These are phyloP conservation scores for Paramecium biaurelia DNA, from an alignment of 73 alveolate species.

Conservation along the genomic window DNA sequence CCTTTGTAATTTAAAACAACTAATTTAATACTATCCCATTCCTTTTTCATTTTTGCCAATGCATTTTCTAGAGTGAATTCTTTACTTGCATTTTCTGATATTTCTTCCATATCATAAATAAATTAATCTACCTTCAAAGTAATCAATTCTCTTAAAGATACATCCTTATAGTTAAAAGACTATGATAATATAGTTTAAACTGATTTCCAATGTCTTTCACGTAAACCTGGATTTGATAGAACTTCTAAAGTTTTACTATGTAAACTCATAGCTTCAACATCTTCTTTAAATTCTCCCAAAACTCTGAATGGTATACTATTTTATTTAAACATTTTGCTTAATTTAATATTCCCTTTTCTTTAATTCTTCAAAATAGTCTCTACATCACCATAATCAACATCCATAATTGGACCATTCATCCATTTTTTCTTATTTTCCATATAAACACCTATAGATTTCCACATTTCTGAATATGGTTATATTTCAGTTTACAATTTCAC, in stretches of 20 bases:
- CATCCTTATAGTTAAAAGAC: constrained; percentile 9
- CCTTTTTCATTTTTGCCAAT: constrained; percentile 80
- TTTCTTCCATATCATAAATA: constrained; percentile 72
- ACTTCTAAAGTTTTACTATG: constrained; percentile 74
- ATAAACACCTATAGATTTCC: constrained; percentile 54
- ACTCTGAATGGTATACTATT: constrained; percentile 53
- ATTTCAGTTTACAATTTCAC: not conserved
- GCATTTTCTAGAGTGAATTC: constrained; percentile 75
- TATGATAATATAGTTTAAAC: constrained; percentile 67
- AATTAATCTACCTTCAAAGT: constrained; percentile 54
- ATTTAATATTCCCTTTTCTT: not conserved
- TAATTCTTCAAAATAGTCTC: constrained; percentile 63
- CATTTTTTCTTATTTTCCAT: constrained; percentile 61
- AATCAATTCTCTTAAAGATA: constrained; percentile 55
- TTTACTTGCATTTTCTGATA: constrained; percentile 81
- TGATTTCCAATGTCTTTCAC: constrained; percentile 95
- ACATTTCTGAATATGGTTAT: constrained; percentile 54
- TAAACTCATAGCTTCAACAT: constrained; percentile 59
- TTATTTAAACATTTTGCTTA: not conserved
- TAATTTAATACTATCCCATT: constrained; percentile 79
- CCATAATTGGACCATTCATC: constrained; percentile 56
- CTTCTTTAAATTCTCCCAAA: constrained; percentile 43
- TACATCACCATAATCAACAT: constrained; percentile 63
- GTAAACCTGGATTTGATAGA: constrained; percentile 87
- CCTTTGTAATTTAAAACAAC: constrained; percentile 67